Percentiles rank a stretch among this genome's conserved stretches.
These are phyloP conservation scores for Scleromitrula shiraiana DNA, from an alignment of 2,329 filamentous ascomycete genomes.

Conservation along the genomic window DNA sequence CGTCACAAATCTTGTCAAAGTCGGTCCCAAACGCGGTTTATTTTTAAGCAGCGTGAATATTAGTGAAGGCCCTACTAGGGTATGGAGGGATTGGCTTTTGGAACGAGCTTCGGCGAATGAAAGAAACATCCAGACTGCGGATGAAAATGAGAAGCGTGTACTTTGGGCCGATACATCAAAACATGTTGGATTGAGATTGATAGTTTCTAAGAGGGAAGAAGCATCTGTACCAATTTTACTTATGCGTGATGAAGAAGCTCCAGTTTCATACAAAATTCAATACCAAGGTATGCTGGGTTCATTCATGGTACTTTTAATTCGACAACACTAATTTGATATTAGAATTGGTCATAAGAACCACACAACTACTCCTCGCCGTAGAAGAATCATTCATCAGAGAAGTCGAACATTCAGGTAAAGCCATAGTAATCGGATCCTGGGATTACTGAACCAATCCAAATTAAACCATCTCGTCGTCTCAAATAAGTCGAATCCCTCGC, in stretches of 20 bases:
- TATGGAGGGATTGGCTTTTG: constrained; percentile 67
- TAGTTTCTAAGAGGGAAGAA: constrained; percentile 46
- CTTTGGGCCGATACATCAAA: constrained; percentile 60
- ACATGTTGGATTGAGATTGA: constrained; percentile 61
- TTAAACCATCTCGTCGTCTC: background rate
- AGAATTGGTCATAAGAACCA: constrained; percentile 62
- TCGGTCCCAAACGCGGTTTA: constrained; percentile 51
- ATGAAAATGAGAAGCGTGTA: constrained; percentile 37
- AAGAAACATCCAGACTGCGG: background rate
- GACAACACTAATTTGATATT: constrained; percentile 1
- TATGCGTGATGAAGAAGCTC: constrained; percentile 44
- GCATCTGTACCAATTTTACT: constrained; percentile 42
- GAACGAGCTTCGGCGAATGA: constrained; percentile 11
- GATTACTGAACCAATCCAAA: constrained; percentile 2
- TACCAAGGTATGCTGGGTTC: constrained; percentile 53
- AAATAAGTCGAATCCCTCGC: background rate
- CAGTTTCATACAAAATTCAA: constrained; percentile 61
- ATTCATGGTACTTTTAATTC: background rate
- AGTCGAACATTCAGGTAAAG: constrained; percentile 52
- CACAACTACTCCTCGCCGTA: constrained; percentile 53
- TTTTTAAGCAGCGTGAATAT: constrained; percentile 59
- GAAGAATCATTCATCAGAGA: constrained; percentile 58
- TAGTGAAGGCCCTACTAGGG: constrained; percentile 58
- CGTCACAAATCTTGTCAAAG: constrained; percentile 59
- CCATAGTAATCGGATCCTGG: constrained; percentile 53